A percentile compares a stretch with the other conserved stretches of the same genome.
phyloP scores from a whole-genome alignment of 73 alveolate genomes.

The Paramecium sexaurelia region DNA sequence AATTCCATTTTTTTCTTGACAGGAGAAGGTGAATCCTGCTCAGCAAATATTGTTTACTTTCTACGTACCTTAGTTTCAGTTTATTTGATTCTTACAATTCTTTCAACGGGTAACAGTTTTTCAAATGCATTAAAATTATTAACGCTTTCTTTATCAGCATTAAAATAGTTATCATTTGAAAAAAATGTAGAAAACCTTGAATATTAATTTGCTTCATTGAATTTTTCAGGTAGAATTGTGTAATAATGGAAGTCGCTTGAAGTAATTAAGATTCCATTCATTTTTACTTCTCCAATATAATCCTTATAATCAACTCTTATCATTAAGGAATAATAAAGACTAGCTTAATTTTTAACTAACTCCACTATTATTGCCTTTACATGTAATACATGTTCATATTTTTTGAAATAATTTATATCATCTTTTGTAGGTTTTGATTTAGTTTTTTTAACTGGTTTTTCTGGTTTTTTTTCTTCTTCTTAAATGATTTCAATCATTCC shows the following conservation, averaged over 20 bases:
- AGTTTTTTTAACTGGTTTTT: neutral
- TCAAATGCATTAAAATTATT: conserved; percentile 10
- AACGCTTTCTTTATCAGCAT: neutral
- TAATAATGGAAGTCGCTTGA: neutral
- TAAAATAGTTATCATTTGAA: conserved; percentile 16
- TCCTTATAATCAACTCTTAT: neutral
- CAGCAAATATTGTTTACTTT: neutral
- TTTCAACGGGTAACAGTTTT: neutral
- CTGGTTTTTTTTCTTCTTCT: neutral
- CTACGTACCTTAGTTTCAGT: neutral
- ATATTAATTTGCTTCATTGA: neutral
- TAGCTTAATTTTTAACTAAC: neutral
- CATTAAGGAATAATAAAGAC: neutral
- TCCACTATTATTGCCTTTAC: neutral
- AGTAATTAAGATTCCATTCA: neutral
- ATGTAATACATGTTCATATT: neutral
- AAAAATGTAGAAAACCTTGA: neutral
- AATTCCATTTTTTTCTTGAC: neutral
- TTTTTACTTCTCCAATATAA: neutral
- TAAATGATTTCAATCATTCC: neutral
- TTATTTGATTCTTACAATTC: neutral
- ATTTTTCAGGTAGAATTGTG: neutral
- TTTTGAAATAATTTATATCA: neutral
- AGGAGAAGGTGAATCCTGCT: neutral
- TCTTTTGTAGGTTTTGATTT: neutral